Evolutionary conservation across 371 early-diverging fungal genomes (phyloP), one percentile per base, ranked within the genome.

Genomic region (Mucor mucedo): DNA sequence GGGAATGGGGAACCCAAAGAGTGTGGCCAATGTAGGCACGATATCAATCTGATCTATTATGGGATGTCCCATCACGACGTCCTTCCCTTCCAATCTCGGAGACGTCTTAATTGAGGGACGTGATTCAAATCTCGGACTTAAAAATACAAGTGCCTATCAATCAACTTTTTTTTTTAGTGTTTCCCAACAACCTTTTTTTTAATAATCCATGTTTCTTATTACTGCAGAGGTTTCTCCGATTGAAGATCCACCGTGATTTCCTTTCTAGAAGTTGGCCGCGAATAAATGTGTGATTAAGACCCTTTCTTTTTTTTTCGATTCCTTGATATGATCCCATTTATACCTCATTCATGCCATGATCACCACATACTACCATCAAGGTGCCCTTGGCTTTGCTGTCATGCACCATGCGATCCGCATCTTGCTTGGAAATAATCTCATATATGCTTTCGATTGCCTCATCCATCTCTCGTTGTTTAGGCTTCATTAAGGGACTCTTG

Each of bases 321-420:
- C 21, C 21, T 21, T 21, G 21, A 21, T 21, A 21, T 21, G 21
- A 21, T 21, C 21, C 21, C 21, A 21, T 21, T 21, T 9, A 14
- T 53, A 95, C 89, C 65, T 93, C 88, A 71, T 97, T 98, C 95
- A 99, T 98, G 1, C 99, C 99, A 75, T 99, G 99, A 79, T 99
- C 99, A 39, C 99, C 98, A 58, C 97, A 87, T 10, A 99, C 78
- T n/a, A 98, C 86, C 52, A 99, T 83, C 32, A 98, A 72, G 2
- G 99, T 96, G 0, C 89, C 86, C 61, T 82, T 79, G 16, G 87
- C 78, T 50, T 55, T 56, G 3, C 59, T 32, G 35, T 78, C 70
- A 2, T 52, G 28, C 13, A 39, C n/a, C 9, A 77, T 61, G 5
- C 87, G 74, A 3, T 73, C 65, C 1, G 53, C 63, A 62, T 86